Conservation (phyloP, 306 rosid species). For the Macrotyloma uniflorum region DNA sequence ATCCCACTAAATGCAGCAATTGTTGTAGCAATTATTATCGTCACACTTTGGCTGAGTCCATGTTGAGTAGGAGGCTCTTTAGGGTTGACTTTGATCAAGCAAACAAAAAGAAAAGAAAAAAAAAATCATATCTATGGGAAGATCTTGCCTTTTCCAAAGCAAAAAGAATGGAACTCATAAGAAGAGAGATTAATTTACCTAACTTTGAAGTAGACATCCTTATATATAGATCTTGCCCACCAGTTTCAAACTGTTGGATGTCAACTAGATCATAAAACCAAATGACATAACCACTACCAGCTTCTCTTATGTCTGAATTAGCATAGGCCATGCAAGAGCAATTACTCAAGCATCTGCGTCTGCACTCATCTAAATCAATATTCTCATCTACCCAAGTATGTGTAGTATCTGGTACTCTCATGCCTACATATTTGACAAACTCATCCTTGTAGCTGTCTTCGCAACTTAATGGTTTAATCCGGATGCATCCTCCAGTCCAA, state of each 20-base stretch:
- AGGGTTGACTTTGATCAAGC: background rate
- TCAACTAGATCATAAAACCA: constrained; percentile 19
- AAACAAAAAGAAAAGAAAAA: background rate
- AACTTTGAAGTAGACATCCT: background rate
- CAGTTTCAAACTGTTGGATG: background rate
- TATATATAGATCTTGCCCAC: constrained; percentile 19
- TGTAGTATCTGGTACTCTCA: constrained; percentile 59
- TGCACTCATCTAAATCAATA: constrained; percentile 50
- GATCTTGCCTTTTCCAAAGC: too few species aligned
- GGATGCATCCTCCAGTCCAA: constrained; percentile 38
- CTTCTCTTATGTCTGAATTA: constrained; percentile 19
- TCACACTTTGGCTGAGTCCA: background rate
- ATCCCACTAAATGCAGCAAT: background rate
- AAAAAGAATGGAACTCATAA: background rate
- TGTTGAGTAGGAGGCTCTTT: background rate
- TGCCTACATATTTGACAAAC: constrained; percentile 13
- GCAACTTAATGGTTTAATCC: constrained; percentile 20
- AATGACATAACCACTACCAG: constrained; percentile 16
- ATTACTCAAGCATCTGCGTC: too few species aligned
- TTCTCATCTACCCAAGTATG: constrained; percentile 46
- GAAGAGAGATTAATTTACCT: background rate
- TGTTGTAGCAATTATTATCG: background rate
- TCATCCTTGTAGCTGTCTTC: constrained; percentile 14
- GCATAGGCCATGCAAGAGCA: too few species aligned
- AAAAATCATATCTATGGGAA: too few species aligned